Evolutionary conservation across 169 alveolate species (phyloP).

Genomic region (Plasmodium relictum): DNA sequence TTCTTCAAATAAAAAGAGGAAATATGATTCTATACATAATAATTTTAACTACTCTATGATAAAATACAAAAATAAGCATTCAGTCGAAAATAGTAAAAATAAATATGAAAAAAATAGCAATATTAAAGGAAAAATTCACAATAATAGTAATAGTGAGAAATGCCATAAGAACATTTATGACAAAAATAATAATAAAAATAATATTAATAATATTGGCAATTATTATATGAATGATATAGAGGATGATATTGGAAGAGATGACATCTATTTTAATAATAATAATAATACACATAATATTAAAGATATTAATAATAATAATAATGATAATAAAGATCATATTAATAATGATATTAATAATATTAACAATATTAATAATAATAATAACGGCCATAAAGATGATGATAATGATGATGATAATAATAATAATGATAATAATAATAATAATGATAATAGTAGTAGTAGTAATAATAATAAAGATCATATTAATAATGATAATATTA

Average conservation of each 20-base stretch:
- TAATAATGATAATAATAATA: conserved; percentile 8
- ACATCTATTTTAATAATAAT: not conserved
- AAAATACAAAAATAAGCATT: too few species aligned
- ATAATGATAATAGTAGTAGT: not conserved
- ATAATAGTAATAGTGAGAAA: not conserved
- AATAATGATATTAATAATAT: not conserved
- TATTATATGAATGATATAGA: too few species aligned
- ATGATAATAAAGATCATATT: not conserved
- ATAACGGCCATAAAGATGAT: not conserved
- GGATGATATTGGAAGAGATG: too few species aligned
- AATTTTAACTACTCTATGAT: not conserved
- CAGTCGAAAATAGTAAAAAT: too few species aligned
- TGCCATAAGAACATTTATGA: not conserved
- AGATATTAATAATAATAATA: not conserved
- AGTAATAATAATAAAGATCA: not conserved
- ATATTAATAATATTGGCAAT: too few species aligned
- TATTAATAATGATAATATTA: not conserved
- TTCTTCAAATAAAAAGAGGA: not conserved
- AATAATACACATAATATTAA: not conserved
- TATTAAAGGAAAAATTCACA: too few species aligned
- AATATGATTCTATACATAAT: not conserved
- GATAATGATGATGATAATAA: not conserved
- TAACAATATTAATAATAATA: not conserved
- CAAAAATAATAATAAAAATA: not conserved
- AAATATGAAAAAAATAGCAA: too few species aligned